Conservation (phyloP, 2,329 filamentous ascomycete genomes). For the Pseudogymnoascus sp. region DNA sequence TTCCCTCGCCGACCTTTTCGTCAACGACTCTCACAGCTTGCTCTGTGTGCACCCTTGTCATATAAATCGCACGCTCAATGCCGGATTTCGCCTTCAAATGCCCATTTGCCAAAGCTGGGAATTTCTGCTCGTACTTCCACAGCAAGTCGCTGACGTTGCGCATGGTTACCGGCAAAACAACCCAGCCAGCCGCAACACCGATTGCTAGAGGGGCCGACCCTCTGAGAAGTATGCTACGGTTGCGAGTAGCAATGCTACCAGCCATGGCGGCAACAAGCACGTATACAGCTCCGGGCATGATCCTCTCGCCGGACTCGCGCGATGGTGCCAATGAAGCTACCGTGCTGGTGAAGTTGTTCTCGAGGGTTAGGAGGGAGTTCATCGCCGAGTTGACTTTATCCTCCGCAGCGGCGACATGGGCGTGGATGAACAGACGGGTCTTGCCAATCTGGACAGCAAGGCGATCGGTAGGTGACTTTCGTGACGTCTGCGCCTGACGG, state of each 20-base stretch:
- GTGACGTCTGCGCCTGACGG: slow-evolving; percentile 28
- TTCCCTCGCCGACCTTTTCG: slow-evolving; percentile 66
- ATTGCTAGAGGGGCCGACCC: slow-evolving; percentile 68
- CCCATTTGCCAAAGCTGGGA: slow-evolving; percentile 72
- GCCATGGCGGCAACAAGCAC: slow-evolving; percentile 93
- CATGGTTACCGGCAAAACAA: slow-evolving; percentile 81
- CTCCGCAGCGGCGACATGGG: slow-evolving; percentile 65
- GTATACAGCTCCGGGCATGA: slow-evolving; percentile 86
- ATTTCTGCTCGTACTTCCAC: slow-evolving; percentile 89
- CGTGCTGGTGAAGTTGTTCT: slow-evolving; percentile 83
- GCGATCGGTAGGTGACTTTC: slow-evolving; percentile 64
- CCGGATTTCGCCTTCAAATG: slow-evolving; percentile 66
- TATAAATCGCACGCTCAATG: slow-evolving; percentile 60
- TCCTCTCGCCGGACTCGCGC: slow-evolving; percentile 74
- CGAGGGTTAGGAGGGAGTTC: slow-evolving; percentile 72
- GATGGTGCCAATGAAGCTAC: slow-evolving; percentile 81
- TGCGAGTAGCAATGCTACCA: slow-evolving; percentile 80
- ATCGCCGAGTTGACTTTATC: slow-evolving; percentile 75
- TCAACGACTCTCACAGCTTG: slow-evolving; percentile 66
- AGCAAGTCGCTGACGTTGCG: slow-evolving; percentile 75
- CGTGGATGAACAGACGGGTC: slow-evolving; percentile 72
- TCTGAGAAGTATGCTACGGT: slow-evolving; percentile 76
- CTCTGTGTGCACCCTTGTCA: slow-evolving; percentile 65
- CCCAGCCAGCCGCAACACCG: slow-evolving; percentile 74
- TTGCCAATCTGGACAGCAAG: slow-evolving; percentile 74